Conservation (phyloP, 1,139 yeast species). For the Candida labiduridarum region DNA sequence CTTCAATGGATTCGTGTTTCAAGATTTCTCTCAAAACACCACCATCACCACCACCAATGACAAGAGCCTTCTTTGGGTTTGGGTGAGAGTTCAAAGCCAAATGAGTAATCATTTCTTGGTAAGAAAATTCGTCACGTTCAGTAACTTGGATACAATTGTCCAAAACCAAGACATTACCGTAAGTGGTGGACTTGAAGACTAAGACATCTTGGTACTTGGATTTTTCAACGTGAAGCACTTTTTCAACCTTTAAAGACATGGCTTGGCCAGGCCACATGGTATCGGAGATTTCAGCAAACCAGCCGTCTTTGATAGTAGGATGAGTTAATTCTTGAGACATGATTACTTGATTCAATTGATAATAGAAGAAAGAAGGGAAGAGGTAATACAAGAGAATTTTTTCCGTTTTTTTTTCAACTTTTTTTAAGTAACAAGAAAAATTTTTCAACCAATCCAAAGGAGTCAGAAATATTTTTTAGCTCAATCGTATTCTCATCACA, state of each 20-base stretch:
- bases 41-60: slow-evolving; percentile 97
- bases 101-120: slow-evolving; percentile 95
- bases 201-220: slow-evolving; percentile 88
- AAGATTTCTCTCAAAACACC: slow-evolving; percentile 92
- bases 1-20: slow-evolving; percentile 80
- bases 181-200: slow-evolving; percentile 83
- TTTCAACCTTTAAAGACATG: slow-evolving; percentile 79
- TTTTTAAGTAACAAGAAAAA: neutral
- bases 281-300: slow-evolving; percentile 88
- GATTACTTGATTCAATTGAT: neutral
- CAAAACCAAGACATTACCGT: slow-evolving; percentile 88
- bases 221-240: slow-evolving; percentile 76
- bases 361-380: neutral
- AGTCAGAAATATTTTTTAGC: neutral
- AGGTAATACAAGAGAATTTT: neutral
- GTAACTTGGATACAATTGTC: slow-evolving; percentile 93
- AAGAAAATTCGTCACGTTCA: slow-evolving; percentile 91
- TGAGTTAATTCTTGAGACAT: slow-evolving; percentile 56
- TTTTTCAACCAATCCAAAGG: neutral
- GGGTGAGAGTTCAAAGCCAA: slow-evolving; percentile 89
- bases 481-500: no score
- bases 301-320: slow-evolving; percentile 77
- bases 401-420: neutral
- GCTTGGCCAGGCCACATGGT: slow-evolving; percentile 98
- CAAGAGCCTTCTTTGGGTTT: slow-evolving; percentile 84